Percentiles rank a stretch among this genome's conserved stretches.
These are phyloP conservation scores for Penicillium silybi DNA, from an alignment of 495 filamentous ascomycete genomes.

Conservation along the genomic window DNA sequence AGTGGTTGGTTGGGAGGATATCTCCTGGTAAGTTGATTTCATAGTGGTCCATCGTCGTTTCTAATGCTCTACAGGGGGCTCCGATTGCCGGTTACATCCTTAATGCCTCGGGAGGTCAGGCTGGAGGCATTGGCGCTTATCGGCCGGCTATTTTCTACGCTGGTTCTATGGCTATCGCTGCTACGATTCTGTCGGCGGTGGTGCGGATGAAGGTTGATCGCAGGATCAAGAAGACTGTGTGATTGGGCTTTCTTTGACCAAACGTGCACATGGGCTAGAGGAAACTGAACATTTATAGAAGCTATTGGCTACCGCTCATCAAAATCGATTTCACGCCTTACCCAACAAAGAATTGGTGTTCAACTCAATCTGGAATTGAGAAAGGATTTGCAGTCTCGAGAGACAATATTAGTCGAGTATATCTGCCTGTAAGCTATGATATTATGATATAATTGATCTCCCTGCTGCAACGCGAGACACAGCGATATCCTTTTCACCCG, in stretches of 20 bases:
- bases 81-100: slow-evolving; percentile 59
- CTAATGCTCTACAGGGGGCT: slow-evolving; percentile 35
- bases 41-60: not conserved
- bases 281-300: no score
- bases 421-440: no score
- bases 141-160: slow-evolving; percentile 59
- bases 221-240: slow-evolving; percentile 23
- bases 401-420: no score
- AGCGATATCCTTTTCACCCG: no score
- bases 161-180: slow-evolving; percentile 31
- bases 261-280: no score
- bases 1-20: slow-evolving; percentile 59
- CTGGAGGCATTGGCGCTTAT: slow-evolving; percentile 44
- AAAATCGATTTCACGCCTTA: no score
- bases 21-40: slow-evolving; percentile 40
- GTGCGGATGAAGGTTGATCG: slow-evolving; percentile 25
- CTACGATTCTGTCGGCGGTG: slow-evolving; percentile 18
- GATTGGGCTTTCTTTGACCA: not conserved
- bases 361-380: no score
- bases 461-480: no score
- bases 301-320: no score
- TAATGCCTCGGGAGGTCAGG: slow-evolving; percentile 47
- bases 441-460: no score
- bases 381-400: no score
- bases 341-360: no score